Conservation (phyloP, 805 yeast genomes). For the Zygosaccharomyces rouxii region DNA sequence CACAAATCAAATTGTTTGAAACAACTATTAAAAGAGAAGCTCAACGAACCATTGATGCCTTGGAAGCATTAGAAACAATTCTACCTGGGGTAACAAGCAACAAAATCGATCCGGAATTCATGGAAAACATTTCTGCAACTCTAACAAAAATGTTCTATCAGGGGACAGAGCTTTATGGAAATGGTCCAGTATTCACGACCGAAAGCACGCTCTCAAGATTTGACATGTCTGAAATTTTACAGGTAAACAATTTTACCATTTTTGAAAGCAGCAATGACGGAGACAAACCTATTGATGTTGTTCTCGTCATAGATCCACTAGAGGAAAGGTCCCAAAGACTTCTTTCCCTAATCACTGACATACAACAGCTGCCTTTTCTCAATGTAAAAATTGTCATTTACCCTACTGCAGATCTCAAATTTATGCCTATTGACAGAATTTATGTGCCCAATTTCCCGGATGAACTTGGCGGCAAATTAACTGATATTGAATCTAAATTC, state of each 20-base stretch:
- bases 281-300: conserved; percentile 47
- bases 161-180: conserved; percentile 20
- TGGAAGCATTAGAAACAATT: conserved; percentile 25
- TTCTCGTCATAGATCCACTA: conserved; percentile 66
- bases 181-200: conserved; percentile 40
- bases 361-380: conserved; percentile 46
- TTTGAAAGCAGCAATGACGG: conserved; percentile 24
- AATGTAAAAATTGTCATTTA: conserved; percentile 51
- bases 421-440: conserved; percentile 52
- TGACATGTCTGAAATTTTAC: conserved; percentile 37
- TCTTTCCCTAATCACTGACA: conserved; percentile 43
- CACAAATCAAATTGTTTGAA: conserved; percentile 32
- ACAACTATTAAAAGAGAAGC: conserved; percentile 46
- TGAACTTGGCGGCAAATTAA: conserved; percentile 34
- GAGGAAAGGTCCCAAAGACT: conserved; percentile 64
- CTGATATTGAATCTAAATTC: conserved; percentile 24
- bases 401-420: conserved; percentile 46
- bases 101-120: conserved; percentile 39
- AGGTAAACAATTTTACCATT: conserved; percentile 18
- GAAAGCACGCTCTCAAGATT: conserved; percentile 44
- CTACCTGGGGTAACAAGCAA: conserved; percentile 18
- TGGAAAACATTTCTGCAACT: conserved; percentile 43
- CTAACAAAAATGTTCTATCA: conserved; percentile 44
- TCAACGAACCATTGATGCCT: conserved; percentile 40
- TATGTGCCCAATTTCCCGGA: conserved; percentile 42